Percentiles rank a stretch among this genome's conserved stretches.
These are phyloP conservation scores for Inga oerstediana DNA, from an alignment of 306 rosid species.

Conservation along the genomic window DNA sequence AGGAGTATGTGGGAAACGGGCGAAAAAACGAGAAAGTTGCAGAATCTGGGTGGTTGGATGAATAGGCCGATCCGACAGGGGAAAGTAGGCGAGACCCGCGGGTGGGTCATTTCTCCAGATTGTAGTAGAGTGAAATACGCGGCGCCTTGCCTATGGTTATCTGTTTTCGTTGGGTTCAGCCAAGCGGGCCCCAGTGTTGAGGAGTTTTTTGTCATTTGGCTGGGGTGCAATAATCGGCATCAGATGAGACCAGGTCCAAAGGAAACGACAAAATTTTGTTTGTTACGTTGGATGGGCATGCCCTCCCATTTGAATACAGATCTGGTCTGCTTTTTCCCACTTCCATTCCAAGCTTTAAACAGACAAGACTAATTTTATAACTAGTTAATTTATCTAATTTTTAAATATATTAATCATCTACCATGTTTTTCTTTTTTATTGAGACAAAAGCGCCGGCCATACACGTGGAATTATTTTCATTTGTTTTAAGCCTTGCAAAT, in stretches of 20 bases:
- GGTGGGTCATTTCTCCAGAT: slow-evolving; percentile 25
- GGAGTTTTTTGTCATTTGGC: slow-evolving; percentile 4
- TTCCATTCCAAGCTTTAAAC: too few species aligned
- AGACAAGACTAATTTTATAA: too few species aligned
- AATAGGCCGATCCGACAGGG: slow-evolving; percentile 36
- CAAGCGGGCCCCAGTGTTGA: not conserved
- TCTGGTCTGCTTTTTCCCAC: too few species aligned
- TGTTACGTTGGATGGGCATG: not conserved
- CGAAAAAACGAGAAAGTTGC: slow-evolving; percentile 33
- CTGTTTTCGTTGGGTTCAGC: not conserved
- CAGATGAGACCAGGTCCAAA: not conserved
- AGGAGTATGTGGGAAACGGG: not conserved
- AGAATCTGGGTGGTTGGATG: slow-evolving; percentile 21
- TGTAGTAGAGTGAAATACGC: slow-evolving; percentile 38
- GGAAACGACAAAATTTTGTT: not conserved
- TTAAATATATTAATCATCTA: too few species aligned
- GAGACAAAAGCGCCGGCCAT: too few species aligned
- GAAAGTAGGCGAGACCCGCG: slow-evolving; percentile 33
- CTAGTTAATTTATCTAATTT: too few species aligned
- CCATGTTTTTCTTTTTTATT: too few species aligned
- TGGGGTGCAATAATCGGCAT: not conserved
- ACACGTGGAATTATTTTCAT: too few species aligned
- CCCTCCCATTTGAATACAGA: not conserved
- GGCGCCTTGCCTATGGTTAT: slow-evolving; percentile 51
- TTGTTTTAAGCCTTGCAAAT: too few species aligned